A percentile compares a stretch with the other conserved stretches of the same genome.
These are phyloP conservation scores for Picea abies DNA, from an alignment of 83 land plant genomes.

Conservation along the genomic window DNA sequence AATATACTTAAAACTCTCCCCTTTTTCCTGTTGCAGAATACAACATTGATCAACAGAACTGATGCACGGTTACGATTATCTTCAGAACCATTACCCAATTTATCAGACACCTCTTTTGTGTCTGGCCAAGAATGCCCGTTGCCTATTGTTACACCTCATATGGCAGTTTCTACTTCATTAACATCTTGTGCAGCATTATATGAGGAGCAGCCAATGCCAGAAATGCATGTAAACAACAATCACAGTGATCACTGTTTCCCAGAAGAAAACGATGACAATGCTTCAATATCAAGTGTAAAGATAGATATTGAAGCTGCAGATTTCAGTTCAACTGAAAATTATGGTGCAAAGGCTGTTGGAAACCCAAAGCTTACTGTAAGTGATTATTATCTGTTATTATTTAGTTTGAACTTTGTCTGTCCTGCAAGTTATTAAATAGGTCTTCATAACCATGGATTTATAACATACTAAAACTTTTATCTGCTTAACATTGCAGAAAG, in stretches of 20 bases:
- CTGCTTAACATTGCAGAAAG: conserved; percentile 5
- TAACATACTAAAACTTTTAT: neutral
- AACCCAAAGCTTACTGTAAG: conserved; percentile 6
- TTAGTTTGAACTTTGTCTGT: neutral
- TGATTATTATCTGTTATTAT: neutral
- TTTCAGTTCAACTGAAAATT: neutral
- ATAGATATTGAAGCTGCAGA: neutral
- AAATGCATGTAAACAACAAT: conserved; percentile 1
- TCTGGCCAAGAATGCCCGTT: neutral
- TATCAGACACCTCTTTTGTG: neutral
- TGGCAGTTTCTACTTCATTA: neutral
- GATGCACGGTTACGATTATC: neutral
- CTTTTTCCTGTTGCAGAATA: neutral
- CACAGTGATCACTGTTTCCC: neutral
- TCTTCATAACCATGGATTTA: neutral
- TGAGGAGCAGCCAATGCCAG: neutral
- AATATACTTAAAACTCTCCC: neutral
- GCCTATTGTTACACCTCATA: neutral
- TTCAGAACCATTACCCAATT: neutral
- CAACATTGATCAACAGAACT: neutral
- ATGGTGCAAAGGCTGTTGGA: neutral
- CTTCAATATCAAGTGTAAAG: neutral
- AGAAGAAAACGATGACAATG: neutral
- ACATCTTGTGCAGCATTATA: conserved; percentile 6
- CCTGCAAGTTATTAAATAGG: neutral